Evolutionary conservation across 805 yeast genomes (phyloP).

Genomic region (Hanseniaspora vineae): DNA sequence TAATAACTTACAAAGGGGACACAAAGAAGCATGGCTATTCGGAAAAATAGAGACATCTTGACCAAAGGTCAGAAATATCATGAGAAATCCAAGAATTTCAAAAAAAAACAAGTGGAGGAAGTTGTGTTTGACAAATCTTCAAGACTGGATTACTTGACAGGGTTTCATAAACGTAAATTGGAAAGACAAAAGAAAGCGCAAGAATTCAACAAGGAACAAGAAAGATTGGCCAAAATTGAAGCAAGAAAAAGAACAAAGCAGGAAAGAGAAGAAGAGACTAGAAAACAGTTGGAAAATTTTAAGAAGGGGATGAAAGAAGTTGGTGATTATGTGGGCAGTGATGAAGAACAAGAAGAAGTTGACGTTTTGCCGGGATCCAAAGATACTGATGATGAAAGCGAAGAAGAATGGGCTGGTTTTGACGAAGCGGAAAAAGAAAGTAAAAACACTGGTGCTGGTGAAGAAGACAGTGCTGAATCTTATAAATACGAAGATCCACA

Average conservation of each 20-base stretch:
- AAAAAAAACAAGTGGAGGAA: slow-evolving; percentile 48
- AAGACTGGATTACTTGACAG: slow-evolving; percentile 79
- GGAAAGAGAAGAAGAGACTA: slow-evolving; percentile 54
- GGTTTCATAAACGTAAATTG: slow-evolving; percentile 87
- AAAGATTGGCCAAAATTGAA: slow-evolving; percentile 55
- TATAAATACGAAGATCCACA: slow-evolving; percentile 9
- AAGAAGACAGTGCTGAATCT: slow-evolving; percentile 11
- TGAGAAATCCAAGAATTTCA: slow-evolving; percentile 48
- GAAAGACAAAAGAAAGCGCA: slow-evolving; percentile 81
- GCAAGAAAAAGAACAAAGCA: slow-evolving; percentile 54
- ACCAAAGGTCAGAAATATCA: slow-evolving; percentile 77
- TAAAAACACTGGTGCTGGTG: slow-evolving; percentile 24
- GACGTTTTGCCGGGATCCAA: background rate
- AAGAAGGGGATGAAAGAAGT: slow-evolving; percentile 20
- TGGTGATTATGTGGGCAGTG: slow-evolving; percentile 13
- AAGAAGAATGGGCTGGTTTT: slow-evolving; percentile 13
- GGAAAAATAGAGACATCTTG: slow-evolving; percentile 66
- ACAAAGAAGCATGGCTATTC: slow-evolving; percentile 11
- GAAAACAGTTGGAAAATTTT: slow-evolving; percentile 35
- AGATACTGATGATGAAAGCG: slow-evolving; percentile 9
- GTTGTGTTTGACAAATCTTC: slow-evolving; percentile 72
- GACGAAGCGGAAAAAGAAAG: slow-evolving; percentile 19
- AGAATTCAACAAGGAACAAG: slow-evolving; percentile 64
- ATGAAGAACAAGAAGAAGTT: slow-evolving; percentile 11
- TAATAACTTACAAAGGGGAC: background rate